Evolutionary conservation across 2,329 filamentous ascomycete genomes (phyloP).

Genomic region (Rachicladosporium sp.): DNA sequence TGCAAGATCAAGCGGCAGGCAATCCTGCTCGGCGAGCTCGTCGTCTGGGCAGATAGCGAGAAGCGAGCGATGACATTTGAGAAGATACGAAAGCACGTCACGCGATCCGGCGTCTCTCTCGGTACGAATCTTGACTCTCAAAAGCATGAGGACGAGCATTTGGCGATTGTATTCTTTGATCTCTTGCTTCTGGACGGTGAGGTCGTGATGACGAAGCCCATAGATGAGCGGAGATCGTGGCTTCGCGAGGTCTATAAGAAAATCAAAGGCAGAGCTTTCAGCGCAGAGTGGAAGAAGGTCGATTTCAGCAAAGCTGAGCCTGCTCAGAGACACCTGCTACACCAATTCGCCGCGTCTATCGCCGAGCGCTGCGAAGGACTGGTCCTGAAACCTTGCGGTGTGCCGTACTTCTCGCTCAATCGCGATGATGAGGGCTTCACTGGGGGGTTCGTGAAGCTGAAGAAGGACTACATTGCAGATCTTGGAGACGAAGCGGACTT

Average conservation of each 20-base stretch:
- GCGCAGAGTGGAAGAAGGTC: slow-evolving; percentile 55
- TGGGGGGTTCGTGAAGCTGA: slow-evolving; percentile 58
- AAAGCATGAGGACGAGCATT: slow-evolving; percentile 41
- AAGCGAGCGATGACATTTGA: slow-evolving; percentile 61
- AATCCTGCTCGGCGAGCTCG: slow-evolving; percentile 72
- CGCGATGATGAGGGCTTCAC: slow-evolving; percentile 9
- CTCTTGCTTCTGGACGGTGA: slow-evolving; percentile 45
- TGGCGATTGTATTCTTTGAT: slow-evolving; percentile 52
- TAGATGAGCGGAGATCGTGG: slow-evolving; percentile 48
- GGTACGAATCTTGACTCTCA: slow-evolving; percentile 57
- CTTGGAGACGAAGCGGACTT: slow-evolving; percentile 79
- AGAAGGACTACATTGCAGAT: slow-evolving; percentile 69
- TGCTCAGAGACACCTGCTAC: slow-evolving; percentile 44
- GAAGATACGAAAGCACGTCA: slow-evolving; percentile 69
- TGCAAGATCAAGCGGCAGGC: slow-evolving; percentile 53
- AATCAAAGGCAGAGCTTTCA: slow-evolving; percentile 50
- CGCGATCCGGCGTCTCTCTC: slow-evolving; percentile 57
- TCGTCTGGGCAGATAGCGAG: slow-evolving; percentile 61
- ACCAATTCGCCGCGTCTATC: slow-evolving; percentile 57
- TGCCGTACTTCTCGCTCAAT: slow-evolving; percentile 54
- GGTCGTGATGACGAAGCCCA: slow-evolving; percentile 38
- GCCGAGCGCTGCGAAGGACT: slow-evolving; percentile 60
- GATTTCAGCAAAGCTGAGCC: slow-evolving; percentile 45
- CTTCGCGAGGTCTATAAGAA: slow-evolving; percentile 44
- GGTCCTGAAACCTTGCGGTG: slow-evolving; percentile 57